Conservation (phyloP, 306 rosid genomes). For the Cicer chorassanicum region DNA sequence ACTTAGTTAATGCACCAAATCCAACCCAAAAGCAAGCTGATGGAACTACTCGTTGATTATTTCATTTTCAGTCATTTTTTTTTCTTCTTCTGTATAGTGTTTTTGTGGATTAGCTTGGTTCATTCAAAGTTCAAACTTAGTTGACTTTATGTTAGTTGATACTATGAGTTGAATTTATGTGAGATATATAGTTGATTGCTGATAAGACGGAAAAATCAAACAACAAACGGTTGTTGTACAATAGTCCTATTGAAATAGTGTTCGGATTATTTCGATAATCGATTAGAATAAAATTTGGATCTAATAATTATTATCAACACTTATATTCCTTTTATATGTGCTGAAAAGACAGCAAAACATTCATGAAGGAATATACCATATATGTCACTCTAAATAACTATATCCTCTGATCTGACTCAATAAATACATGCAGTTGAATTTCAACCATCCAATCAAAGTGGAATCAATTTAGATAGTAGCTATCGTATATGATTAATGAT, state of each 20-base stretch:
- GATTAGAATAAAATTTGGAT: background rate
- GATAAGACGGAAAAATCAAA: background rate
- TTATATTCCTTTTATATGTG: slow-evolving; percentile 6
- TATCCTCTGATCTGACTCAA: background rate
- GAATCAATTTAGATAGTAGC: background rate
- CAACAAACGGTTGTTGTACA: background rate
- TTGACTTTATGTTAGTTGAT: no score
- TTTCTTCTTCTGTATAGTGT: no score
- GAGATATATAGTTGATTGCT: no score
- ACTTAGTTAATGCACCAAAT: no score
- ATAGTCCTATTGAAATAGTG: background rate
- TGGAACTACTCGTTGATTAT: no score
- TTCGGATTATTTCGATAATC: background rate
- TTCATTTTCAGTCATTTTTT: no score
- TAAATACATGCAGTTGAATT: background rate
- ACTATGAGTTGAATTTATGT: no score
- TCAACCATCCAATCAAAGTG: background rate
- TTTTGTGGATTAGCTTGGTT: no score
- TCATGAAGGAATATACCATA: background rate
- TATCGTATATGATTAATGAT: background rate
- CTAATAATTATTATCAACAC: background rate
- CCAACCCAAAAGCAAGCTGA: no score
- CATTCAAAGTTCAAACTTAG: no score
- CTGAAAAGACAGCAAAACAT: slow-evolving; percentile 1
- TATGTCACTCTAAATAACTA: background rate